A percentile compares a stretch with the other conserved stretches of the same genome.
Evolutionary conservation across 306 rosid species (phyloP).

Genomic region (Acacia crassicarpa): DNA sequence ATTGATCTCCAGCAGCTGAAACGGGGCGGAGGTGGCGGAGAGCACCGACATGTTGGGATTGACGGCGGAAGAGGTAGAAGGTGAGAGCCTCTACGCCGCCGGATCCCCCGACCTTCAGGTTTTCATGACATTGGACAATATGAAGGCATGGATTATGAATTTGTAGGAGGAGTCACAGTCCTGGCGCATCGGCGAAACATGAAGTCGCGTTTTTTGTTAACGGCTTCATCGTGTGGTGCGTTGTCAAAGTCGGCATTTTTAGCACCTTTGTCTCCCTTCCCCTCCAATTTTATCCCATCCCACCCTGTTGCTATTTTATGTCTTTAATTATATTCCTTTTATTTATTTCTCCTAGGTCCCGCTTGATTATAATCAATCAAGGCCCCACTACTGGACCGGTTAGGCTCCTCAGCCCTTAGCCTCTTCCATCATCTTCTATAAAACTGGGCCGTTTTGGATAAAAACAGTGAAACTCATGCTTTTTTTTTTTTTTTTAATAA

Average conservation of each 20-base stretch:
- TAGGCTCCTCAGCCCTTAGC: too few species aligned
- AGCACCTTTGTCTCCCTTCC: background rate
- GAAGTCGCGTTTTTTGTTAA: background rate
- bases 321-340: too few species aligned
- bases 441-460: too few species aligned
- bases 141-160: too few species aligned
- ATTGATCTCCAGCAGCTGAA: constrained; percentile 64
- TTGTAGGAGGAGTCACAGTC: background rate
- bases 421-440: too few species aligned
- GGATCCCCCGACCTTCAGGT: background rate
- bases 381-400: too few species aligned
- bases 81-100: constrained; percentile 4
- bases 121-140: too few species aligned
- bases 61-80: background rate
- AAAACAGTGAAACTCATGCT: too few species aligned
- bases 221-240: background rate
- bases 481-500: too few species aligned
- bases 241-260: background rate
- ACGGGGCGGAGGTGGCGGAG: constrained; percentile 17
- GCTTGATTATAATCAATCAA: too few species aligned
- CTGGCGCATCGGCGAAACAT: background rate
- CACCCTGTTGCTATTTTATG: too few species aligned
- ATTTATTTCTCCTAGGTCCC: too few species aligned
- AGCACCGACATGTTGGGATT: background rate
- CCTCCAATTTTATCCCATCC: background rate